phyloP scores from a whole-genome alignment of 768 basidiomycete species.

The Bullera alba region DNA sequence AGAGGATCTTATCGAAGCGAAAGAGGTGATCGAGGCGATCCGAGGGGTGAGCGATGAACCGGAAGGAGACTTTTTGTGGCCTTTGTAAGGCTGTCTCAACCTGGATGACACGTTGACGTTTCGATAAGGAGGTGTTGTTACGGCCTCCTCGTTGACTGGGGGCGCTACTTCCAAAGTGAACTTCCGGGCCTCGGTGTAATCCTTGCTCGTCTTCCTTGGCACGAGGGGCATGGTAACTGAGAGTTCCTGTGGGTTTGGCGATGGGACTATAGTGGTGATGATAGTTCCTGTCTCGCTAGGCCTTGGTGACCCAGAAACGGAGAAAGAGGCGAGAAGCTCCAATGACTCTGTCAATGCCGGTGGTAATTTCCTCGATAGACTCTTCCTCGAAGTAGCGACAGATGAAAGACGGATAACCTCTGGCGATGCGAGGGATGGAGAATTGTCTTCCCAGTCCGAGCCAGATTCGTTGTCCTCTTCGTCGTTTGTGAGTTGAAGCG shows the following conservation, averaged over 20 bases:
- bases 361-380: conserved; percentile 13
- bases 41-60: neutral
- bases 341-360: conserved; percentile 32
- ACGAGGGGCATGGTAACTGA: too few relatives aligned
- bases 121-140: neutral
- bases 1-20: conserved; percentile 3
- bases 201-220: too few relatives aligned
- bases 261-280: neutral
- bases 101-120: neutral
- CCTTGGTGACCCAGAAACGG: neutral
- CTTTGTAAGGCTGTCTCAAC: neutral
- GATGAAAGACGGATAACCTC: too few relatives aligned
- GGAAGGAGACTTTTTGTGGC: neutral
- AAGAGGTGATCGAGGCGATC: neutral
- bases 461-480: too few relatives aligned
- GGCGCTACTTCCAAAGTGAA: neutral
- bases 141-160: neutral
- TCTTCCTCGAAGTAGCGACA: neutral
- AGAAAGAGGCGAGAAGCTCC: conserved; percentile 16
- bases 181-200: too few relatives aligned
- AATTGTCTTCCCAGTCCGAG: too few relatives aligned
- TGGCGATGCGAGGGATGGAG: too few relatives aligned
- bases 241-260: neutral
- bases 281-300: neutral
- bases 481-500: too few relatives aligned